Conservation (phyloP, 1,139 yeast genomes). For the Sugiyamaella novakii region DNA sequence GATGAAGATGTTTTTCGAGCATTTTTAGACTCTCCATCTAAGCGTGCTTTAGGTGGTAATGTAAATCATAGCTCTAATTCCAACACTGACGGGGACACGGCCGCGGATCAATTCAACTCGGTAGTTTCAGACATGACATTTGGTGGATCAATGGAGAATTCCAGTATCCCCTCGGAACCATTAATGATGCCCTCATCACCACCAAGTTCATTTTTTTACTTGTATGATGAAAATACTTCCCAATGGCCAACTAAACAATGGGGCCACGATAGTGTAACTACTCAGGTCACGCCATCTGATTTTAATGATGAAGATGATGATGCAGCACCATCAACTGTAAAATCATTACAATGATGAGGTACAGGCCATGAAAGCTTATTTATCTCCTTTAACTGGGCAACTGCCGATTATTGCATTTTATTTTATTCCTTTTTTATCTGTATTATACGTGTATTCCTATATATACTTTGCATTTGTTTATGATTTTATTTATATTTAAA, state of each 20-base stretch:
- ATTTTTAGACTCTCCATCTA: constrained; percentile 38
- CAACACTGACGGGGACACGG: constrained; percentile 6
- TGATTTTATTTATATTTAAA: constrained; percentile 8
- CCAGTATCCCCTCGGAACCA: constrained; percentile 24
- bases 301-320: constrained; percentile 9
- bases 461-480: constrained; percentile 6
- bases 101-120: constrained; percentile 19
- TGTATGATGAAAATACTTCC: constrained; percentile 26
- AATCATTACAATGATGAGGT: constrained; percentile 14
- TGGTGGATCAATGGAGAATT: constrained; percentile 19
- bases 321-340: constrained; percentile 5
- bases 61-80: constrained; percentile 15
- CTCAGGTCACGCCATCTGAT: constrained; percentile 17
- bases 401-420: constrained; percentile 3
- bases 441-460: background rate
- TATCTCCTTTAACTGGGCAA: too few species aligned
- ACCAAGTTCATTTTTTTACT: constrained; percentile 29
- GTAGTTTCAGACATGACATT: constrained; percentile 23
- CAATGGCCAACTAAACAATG: constrained; percentile 19
- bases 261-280: constrained; percentile 8
- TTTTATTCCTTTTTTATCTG: constrained; percentile 1
- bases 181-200: constrained; percentile 30
- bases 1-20: constrained; percentile 37
- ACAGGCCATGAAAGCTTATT: too few species aligned
- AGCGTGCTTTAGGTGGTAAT: constrained; percentile 14